A percentile compares a stretch with the other conserved stretches of the same genome.
phyloP scores from a whole-genome alignment of 345 rosid species.

The Mallotus nudiflorus region DNA sequence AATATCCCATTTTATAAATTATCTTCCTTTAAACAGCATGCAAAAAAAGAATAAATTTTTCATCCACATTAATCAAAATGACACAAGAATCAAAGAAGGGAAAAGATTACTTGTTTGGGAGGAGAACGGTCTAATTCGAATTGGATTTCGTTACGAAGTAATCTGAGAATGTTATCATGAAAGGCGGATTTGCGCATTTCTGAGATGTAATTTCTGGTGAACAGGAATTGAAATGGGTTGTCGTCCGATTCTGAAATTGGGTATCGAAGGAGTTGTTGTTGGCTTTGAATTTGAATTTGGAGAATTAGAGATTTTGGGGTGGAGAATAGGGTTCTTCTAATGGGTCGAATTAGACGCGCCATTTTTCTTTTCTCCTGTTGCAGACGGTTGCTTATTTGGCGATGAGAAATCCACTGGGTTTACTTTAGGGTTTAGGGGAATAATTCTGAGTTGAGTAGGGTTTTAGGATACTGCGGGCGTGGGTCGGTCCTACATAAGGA shows the following conservation, averaged over 20 bases:
- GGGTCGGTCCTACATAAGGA: too few relatives aligned
- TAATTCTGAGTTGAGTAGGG: too few relatives aligned
- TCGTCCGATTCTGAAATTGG: background rate
- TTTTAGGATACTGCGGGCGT: too few relatives aligned
- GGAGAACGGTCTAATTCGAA: constrained; percentile 62
- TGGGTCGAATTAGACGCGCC: constrained; percentile 18
- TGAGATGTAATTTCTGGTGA: constrained; percentile 44
- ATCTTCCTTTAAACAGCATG: too few relatives aligned
- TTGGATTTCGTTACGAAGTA: constrained; percentile 63
- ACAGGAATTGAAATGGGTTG: background rate
- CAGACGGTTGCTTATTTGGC: too few relatives aligned
- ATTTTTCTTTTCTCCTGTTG: too few relatives aligned
- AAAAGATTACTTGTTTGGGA: constrained; percentile 35
- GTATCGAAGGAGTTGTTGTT: background rate
- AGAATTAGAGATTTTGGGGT: constrained; percentile 11
- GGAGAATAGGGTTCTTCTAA: constrained; percentile 13
- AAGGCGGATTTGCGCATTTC: constrained; percentile 88
- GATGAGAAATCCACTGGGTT: background rate
- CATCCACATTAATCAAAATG: too few relatives aligned
- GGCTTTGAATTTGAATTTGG: background rate
- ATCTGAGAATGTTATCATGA: constrained; percentile 56
- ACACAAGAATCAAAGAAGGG: background rate
- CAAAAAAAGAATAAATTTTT: too few relatives aligned
- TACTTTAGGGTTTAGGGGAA: background rate
- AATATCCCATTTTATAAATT: too few relatives aligned